Evolutionary conservation across 2,329 filamentous ascomycete genomes (phyloP).

Genomic region (Fusarium heterosporum): DNA sequence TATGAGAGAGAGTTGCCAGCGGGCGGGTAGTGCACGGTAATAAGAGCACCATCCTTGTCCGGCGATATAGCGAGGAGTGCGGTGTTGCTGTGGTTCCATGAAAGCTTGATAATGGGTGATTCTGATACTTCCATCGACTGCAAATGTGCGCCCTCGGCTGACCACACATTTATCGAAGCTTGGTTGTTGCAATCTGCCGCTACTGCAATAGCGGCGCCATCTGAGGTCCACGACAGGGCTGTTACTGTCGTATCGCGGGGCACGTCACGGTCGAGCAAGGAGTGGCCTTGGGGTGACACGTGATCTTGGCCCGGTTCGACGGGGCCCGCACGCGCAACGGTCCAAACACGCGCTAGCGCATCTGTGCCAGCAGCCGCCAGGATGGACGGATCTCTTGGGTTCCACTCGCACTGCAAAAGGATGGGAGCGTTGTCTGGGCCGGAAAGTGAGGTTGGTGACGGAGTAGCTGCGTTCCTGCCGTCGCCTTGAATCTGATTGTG

Average conservation of each 20-base stretch:
- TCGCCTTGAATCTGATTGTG: slow-evolving; percentile 51
- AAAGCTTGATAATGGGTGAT: slow-evolving; percentile 70
- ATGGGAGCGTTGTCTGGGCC: slow-evolving; percentile 66
- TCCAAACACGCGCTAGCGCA: slow-evolving; percentile 77
- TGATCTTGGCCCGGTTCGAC: slow-evolving; percentile 56
- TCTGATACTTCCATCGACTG: slow-evolving; percentile 68
- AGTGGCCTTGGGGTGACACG: slow-evolving; percentile 53
- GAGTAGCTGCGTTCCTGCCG: slow-evolving; percentile 50
- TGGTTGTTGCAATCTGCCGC: slow-evolving; percentile 65
- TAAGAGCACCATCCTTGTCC: slow-evolving; percentile 63
- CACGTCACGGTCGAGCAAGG: slow-evolving; percentile 65
- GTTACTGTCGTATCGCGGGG: slow-evolving; percentile 66
- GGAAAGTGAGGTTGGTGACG: slow-evolving; percentile 53
- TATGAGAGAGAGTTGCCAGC: slow-evolving; percentile 61
- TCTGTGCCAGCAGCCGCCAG: slow-evolving; percentile 76
- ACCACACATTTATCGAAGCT: slow-evolving; percentile 68
- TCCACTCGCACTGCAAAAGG: slow-evolving; percentile 77
- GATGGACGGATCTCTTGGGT: slow-evolving; percentile 71
- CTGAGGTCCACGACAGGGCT: slow-evolving; percentile 70
- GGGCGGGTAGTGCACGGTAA: slow-evolving; percentile 65
- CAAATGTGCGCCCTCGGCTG: slow-evolving; percentile 62
- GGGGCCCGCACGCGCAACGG: slow-evolving; percentile 66
- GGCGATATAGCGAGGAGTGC: slow-evolving; percentile 69
- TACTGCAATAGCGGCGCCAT: slow-evolving; percentile 67
- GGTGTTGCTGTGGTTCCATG: slow-evolving; percentile 68